phyloP scores from a whole-genome alignment of 257 asterid species.

The Solanum gracilifrons region DNA sequence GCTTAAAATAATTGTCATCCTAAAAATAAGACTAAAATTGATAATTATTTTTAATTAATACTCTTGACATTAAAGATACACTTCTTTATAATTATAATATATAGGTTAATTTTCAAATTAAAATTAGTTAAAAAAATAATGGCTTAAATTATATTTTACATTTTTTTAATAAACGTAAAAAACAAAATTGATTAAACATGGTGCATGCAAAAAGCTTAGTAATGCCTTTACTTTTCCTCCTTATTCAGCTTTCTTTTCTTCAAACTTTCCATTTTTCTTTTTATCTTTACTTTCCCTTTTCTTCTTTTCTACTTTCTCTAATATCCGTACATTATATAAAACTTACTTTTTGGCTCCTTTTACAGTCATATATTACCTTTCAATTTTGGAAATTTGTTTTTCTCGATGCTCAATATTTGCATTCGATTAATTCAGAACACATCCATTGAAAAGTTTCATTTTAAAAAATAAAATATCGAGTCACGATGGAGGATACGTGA shows the following conservation, averaged over 20 bases:
- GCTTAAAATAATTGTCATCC: background rate
- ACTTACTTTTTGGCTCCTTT: background rate
- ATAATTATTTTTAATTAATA: background rate
- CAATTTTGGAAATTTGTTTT: accelerated
- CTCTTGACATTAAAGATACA: background rate
- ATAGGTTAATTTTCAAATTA: background rate
- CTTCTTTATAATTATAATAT: background rate
- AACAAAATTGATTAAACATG: background rate
- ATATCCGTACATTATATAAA: background rate
- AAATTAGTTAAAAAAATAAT: background rate
- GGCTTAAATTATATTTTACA: background rate
- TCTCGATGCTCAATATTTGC: background rate
- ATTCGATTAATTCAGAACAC: background rate
- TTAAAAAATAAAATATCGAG: background rate
- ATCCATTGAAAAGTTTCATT: background rate
- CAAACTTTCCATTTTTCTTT: background rate
- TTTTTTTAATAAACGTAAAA: too few species aligned
- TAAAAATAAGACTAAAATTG: background rate
- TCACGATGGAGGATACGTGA: too few species aligned
- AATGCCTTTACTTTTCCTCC: background rate
- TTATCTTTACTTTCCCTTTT: background rate
- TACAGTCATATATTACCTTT: background rate
- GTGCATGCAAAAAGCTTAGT: background rate
- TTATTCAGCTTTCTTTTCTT: background rate
- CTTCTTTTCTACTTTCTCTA: background rate